Conservation (phyloP, 1,284 basidiomycete genomes). For the Malassezia sp. region DNA sequence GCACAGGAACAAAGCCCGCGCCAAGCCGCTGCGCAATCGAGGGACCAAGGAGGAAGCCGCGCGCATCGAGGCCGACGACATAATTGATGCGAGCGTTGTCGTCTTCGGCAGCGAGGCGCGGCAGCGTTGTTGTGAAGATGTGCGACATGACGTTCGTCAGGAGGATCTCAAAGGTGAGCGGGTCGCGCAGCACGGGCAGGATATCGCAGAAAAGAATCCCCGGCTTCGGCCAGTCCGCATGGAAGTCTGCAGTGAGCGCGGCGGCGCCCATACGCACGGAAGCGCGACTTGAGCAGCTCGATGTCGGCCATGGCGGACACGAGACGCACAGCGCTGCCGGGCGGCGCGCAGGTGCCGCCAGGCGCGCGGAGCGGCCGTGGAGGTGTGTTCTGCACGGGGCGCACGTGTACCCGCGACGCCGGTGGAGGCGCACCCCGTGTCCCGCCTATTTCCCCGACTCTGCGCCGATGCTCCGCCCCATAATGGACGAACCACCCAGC, state of each 20-base stretch:
- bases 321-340: background rate
- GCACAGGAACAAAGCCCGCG: slow-evolving; percentile 88
- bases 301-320: slow-evolving; percentile 15
- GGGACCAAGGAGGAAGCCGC: slow-evolving; percentile 91
- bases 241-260: slow-evolving; percentile 25
- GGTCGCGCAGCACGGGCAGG: slow-evolving; percentile 45
- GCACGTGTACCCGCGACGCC: slow-evolving; percentile 7
- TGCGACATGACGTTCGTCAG: slow-evolving; percentile 82
- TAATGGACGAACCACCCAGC: background rate
- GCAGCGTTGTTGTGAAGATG: slow-evolving; percentile 63
- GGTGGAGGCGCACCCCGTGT: no score
- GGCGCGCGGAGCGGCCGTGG: background rate
- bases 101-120: slow-evolving; percentile 51
- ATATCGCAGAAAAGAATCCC: slow-evolving; percentile 46
- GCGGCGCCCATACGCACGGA: slow-evolving; percentile 8
- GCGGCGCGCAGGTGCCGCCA: background rate
- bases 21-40: slow-evolving; percentile 79
- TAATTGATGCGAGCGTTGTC: slow-evolving; percentile 59
- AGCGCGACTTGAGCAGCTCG: slow-evolving; percentile 17
- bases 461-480: no score
- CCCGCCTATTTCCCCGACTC: no score
- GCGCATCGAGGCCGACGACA: slow-evolving; percentile 86
- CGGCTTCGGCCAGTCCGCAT: slow-evolving; percentile 44
- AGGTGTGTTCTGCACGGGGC: slow-evolving; percentile 6
- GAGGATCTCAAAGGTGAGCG: slow-evolving; percentile 53